Evolutionary conservation across 108 stramenopile species (phyloP).

Genomic region (Cylindrotheca closterium): DNA sequence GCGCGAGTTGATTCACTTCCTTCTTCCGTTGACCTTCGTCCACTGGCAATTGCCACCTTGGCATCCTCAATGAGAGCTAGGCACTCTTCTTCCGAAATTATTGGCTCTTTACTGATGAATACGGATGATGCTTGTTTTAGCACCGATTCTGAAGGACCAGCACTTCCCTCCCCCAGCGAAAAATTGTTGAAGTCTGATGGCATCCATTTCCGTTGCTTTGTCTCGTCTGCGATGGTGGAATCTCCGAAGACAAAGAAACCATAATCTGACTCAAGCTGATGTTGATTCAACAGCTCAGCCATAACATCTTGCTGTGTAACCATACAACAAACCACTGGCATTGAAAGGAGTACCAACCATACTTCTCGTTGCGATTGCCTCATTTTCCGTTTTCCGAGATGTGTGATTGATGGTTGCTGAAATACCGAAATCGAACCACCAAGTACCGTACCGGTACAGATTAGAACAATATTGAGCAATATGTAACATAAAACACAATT

Average conservation of each 20-base stretch:
- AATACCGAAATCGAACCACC: no score
- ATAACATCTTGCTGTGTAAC: background rate
- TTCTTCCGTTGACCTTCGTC: background rate
- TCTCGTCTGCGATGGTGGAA: background rate
- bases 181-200: background rate
- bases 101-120: background rate
- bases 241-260: background rate
- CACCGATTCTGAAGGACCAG: background rate
- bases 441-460: no score
- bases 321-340: background rate
- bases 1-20: background rate
- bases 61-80: background rate
- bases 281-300: background rate
- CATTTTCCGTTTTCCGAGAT: no score
- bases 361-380: no score
- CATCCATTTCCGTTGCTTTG: background rate
- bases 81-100: background rate
- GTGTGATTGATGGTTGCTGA: no score
- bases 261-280: background rate
- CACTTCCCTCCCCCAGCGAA: background rate
- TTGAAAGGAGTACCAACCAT: background rate
- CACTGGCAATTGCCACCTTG: background rate
- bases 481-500: no score
- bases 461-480: no score
- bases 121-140: background rate